These are phyloP conservation scores for Neoconidiobolus thromboides DNA, from an alignment of 371 early-diverging fungal species.

Conservation along the genomic window DNA sequence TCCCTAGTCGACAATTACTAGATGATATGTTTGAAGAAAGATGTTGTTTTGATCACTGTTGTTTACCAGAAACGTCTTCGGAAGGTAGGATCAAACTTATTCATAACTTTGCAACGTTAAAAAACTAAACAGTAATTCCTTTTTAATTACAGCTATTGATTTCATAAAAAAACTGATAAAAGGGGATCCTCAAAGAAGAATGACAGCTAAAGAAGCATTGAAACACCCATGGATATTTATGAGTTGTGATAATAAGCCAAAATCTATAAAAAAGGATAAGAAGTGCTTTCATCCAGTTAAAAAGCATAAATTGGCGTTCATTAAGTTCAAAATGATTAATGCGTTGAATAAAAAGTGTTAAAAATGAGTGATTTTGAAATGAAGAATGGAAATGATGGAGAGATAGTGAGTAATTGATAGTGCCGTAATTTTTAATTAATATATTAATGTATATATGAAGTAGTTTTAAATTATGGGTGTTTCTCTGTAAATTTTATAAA, in stretches of 20 bases:
- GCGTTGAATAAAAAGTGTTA: too few relatives aligned
- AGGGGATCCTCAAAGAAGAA: conserved; percentile 45
- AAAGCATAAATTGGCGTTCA: too few relatives aligned
- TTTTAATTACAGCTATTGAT: conserved; percentile 49
- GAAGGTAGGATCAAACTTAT: conserved; percentile 20
- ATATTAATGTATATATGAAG: too few relatives aligned
- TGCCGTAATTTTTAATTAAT: too few relatives aligned
- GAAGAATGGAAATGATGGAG: too few relatives aligned
- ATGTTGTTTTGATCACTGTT: conserved; percentile 53
- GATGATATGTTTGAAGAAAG: conserved; percentile 39
- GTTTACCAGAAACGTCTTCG: conserved; percentile 57
- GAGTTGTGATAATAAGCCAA: conserved; percentile 21
- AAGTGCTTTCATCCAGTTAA: not conserved
- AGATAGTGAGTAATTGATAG: too few relatives aligned
- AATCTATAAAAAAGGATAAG: conserved; percentile 40
- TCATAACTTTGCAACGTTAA: not conserved
- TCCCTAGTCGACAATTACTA: conserved; percentile 29
- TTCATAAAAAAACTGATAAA: conserved; percentile 63
- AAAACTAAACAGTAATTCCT: not conserved
- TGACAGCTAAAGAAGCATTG: conserved; percentile 65
- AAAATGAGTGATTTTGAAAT: too few relatives aligned
- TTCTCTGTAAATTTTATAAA: too few relatives aligned
- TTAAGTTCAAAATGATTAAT: too few relatives aligned
- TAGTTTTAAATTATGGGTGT: too few relatives aligned
- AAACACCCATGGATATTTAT: conserved; percentile 69